phyloP scores from a whole-genome alignment of 2,329 filamentous ascomycete genomes.

The Cercospora janseana region DNA sequence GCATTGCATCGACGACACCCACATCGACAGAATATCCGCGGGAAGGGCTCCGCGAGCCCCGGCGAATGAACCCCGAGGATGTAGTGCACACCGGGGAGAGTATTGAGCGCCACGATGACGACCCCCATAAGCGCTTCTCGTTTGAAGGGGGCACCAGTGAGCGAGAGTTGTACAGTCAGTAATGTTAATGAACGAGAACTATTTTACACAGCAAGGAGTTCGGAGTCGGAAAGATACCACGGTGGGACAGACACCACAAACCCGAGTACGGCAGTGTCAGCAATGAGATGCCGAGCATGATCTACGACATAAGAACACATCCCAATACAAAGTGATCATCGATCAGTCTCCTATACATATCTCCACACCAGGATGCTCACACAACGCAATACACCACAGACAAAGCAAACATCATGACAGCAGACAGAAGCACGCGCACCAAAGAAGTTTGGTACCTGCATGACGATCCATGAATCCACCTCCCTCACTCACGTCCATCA shows the following conservation, averaged over 20 bases:
- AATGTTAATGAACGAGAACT: conserved; percentile 6
- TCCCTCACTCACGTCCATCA: conserved; percentile 7
- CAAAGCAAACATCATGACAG: not conserved
- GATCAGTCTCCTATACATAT: no score
- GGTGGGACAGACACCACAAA: not conserved
- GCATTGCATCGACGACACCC: conserved; percentile 37
- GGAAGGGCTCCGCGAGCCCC: conserved; percentile 21
- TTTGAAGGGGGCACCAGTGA: conserved; percentile 26
- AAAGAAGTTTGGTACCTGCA: conserved; percentile 9
- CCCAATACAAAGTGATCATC: not conserved
- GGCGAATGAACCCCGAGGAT: conserved; percentile 29
- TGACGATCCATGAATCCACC: conserved; percentile 8
- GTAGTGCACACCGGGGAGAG: conserved; percentile 22
- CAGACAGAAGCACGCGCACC: conserved; percentile 3
- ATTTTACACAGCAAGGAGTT: conserved; percentile 5
- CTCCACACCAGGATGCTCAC: not conserved
- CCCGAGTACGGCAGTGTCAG: not conserved
- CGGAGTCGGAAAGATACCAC: conserved; percentile 7
- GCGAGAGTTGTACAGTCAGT: conserved; percentile 15
- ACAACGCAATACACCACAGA: not conserved
- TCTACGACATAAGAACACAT: not conserved
- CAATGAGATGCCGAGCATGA: not conserved
- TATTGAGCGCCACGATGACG: conserved; percentile 16
- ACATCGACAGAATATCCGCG: conserved; percentile 13
- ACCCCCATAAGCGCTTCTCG: conserved; percentile 26